Conservation (phyloP, 495 filamentous ascomycete species). For the Cercophora newfieldiana region DNA sequence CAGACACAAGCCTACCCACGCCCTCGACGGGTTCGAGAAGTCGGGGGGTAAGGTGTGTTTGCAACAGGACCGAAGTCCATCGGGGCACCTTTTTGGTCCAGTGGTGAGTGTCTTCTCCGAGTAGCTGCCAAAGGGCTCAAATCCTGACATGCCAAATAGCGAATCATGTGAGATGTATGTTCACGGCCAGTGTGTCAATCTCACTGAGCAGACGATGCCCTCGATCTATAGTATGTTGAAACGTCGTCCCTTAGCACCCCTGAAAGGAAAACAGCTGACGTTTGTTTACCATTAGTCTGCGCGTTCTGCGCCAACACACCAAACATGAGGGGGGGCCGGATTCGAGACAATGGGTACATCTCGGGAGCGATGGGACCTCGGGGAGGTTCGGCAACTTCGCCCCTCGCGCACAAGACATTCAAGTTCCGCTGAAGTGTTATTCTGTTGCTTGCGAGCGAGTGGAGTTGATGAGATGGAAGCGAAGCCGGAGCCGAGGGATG, state of each 20-base stretch:
- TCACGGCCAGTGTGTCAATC: constrained; percentile 74
- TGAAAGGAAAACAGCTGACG: no score
- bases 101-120: constrained; percentile 56
- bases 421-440: constrained; percentile 46
- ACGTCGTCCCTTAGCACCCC: no score
- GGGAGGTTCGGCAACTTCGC: constrained; percentile 23
- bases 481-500: neutral
- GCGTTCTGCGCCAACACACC: constrained; percentile 78
- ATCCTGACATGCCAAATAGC: constrained; percentile 42
- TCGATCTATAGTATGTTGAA: constrained; percentile 75
- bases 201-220: constrained; percentile 65
- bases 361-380: constrained; percentile 32
- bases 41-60: constrained; percentile 70
- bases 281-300: no score
- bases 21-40: constrained; percentile 61
- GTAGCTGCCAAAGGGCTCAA: neutral
- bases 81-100: constrained; percentile 75
- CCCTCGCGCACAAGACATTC: constrained; percentile 64
- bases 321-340: constrained; percentile 61
- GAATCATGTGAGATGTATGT: constrained; percentile 86
- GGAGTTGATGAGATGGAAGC: neutral
- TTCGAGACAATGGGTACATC: constrained; percentile 54
- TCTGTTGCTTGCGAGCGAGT: neutral
- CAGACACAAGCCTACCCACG: constrained; percentile 65
- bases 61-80: constrained; percentile 50